Base-by-base conservation (phyloP, 1,284 basidiomycete species). In the Pholiota adiposa region DNA sequence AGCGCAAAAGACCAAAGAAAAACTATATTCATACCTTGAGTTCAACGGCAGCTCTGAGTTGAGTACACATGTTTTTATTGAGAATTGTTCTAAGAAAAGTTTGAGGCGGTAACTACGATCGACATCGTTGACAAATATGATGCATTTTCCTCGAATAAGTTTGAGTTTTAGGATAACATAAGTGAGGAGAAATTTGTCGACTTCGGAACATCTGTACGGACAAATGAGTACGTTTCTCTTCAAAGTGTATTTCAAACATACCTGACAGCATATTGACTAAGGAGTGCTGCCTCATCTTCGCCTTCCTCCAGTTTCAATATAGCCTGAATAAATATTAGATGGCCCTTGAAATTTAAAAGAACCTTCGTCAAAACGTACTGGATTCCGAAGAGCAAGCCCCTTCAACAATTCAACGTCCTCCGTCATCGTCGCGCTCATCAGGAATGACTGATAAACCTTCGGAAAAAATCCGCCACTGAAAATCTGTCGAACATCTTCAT, bases 381-480 rank as follows among this genome's bases (percentile, higher is more conserved):
- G 96, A 75, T 90, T 94, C 44, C 94, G 83, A 25, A 99, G 77
- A 3, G 92, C 84, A 31, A 98, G 81, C 4, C 94, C 94, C 73
- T 97, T 97, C 58, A 99, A 80, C 63, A 88, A 83, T 69, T 96
- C 92, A 3, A 99, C 94, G 69, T 99, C 97, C 67, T 96, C 92
- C 18, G 95, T 96, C 87, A 99, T 92, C 0, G 97, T 99, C 2
- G 97, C 97, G 71, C 93, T 96, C 95, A 99, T 98, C 51, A 99
- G 79, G 74, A 97, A 97, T 7, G 93, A 94, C 74, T 99, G 97
- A 68, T 92, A 94, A 46, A 97, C 84, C 69, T 90, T 92, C 12
- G 97, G 96, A 5, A 99, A 82, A 68, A 85, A 89, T 1, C 79
- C 79, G 19, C 90, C 91, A 54, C 82, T 83, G 65, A 98, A 88